Evolutionary conservation across 108 stramenopile genomes (phyloP).

Genomic region (Cyclostephanos invisitatus): DNA sequence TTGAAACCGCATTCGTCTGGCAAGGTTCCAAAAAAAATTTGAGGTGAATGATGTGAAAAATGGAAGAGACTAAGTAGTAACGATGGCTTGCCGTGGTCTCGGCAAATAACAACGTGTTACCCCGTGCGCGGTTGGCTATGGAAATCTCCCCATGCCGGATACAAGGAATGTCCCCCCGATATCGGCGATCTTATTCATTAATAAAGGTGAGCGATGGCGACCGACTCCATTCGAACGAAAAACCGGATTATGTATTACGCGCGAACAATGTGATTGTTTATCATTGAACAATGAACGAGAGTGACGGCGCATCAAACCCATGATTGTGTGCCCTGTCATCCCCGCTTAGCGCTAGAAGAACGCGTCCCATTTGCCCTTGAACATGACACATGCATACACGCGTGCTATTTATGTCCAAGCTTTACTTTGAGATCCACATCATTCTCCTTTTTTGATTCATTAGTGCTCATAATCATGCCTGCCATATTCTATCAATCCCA

Average conservation of each 20-base stretch:
- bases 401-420: conserved; percentile 45
- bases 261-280: neutral
- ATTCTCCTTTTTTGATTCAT: neutral
- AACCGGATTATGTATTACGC: neutral
- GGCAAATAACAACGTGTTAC: no score
- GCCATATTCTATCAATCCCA: neutral
- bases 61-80: no score
- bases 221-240: neutral
- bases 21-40: no score
- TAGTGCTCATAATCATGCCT: neutral
- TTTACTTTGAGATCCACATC: conserved; percentile 57
- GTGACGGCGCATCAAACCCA: neutral
- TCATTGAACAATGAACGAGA: neutral
- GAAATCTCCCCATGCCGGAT: no score
- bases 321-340: neutral
- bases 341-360: conserved; percentile 52
- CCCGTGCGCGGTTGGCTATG: no score
- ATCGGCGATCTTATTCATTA: no score
- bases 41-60: no score
- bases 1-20: no score
- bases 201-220: neutral
- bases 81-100: no score
- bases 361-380: conserved; percentile 64
- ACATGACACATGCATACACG: conserved; percentile 20
- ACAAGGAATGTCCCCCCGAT: no score